phyloP scores from a whole-genome alignment of 495 filamentous ascomycete genomes.

The Penicillium dipodomyicola region DNA sequence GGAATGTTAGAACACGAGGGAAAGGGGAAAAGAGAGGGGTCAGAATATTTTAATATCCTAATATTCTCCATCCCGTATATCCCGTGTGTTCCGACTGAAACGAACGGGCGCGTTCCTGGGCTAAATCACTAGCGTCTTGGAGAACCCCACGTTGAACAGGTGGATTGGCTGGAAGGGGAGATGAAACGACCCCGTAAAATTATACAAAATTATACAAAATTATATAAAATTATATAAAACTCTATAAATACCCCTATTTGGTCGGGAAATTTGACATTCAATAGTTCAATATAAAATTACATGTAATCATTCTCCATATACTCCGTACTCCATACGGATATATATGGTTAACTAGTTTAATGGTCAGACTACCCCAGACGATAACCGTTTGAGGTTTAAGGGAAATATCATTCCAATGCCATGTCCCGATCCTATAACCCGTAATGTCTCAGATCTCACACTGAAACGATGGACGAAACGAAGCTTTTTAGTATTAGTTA shows the following conservation, averaged over 20 bases:
- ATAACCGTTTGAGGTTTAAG: background rate
- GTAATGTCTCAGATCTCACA: conserved; percentile 7
- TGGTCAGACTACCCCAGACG: background rate
- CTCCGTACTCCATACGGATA: no score
- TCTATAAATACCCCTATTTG: conserved; percentile 2
- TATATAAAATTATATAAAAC: no score
- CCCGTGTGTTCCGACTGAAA: conserved; percentile 6
- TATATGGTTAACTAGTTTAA: no score
- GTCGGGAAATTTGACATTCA: no score
- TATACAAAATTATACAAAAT: background rate
- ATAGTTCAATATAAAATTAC: no score
- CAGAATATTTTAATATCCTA: background rate
- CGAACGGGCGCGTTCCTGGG: conserved; percentile 16
- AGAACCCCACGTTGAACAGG: conserved; percentile 12
- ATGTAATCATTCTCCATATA: no score
- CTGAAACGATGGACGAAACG: background rate
- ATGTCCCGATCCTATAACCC: conserved; percentile 1
- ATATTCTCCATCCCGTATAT: no score
- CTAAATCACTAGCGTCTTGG: conserved; percentile 14
- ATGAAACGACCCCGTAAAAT: conserved; percentile 16
- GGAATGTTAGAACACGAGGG: background rate
- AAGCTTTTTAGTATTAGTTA: background rate
- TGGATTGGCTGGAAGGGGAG: conserved; percentile 17
- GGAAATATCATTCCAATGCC: background rate
- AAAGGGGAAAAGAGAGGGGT: background rate